These are phyloP conservation scores for Claviceps spartinae DNA, from an alignment of 2,329 filamentous ascomycete genomes.

Conservation along the genomic window DNA sequence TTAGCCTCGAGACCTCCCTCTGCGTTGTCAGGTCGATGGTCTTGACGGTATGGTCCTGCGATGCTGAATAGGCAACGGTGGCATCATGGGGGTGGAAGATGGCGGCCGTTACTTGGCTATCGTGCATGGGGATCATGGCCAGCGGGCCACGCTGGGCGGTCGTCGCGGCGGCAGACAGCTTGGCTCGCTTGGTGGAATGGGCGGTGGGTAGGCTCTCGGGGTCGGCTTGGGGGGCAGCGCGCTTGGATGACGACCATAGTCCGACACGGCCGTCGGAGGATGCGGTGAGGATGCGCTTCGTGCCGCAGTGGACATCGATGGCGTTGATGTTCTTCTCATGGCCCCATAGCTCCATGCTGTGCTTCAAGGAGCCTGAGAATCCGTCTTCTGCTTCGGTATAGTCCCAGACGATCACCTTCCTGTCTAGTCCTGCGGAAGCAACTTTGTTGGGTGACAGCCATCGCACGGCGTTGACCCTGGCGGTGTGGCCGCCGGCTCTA, in stretches of 20 bases:
- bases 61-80: slow-evolving; percentile 83
- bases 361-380: slow-evolving; percentile 49
- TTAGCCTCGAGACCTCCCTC: slow-evolving; percentile 64
- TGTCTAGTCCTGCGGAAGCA: slow-evolving; percentile 71
- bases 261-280: slow-evolving; percentile 73
- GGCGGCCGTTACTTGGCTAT: slow-evolving; percentile 60
- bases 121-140: slow-evolving; percentile 57
- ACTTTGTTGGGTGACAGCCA: slow-evolving; percentile 70
- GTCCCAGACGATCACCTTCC: slow-evolving; percentile 80
- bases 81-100: slow-evolving; percentile 75
- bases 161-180: slow-evolving; percentile 33
- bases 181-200: slow-evolving; percentile 63
- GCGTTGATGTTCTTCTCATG: slow-evolving; percentile 64
- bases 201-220: slow-evolving; percentile 53
- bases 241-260: slow-evolving; percentile 76
- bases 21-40: slow-evolving; percentile 84
- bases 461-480: slow-evolving; percentile 67
- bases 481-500: slow-evolving; percentile 57
- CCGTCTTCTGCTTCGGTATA: slow-evolving; percentile 55
- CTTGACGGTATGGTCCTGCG: slow-evolving; percentile 78
- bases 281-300: slow-evolving; percentile 70
- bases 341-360: slow-evolving; percentile 69
- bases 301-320: slow-evolving; percentile 58
- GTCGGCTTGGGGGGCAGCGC: slow-evolving; percentile 61
- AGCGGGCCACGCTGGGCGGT: slow-evolving; percentile 68